These are phyloP conservation scores for Penicillium macrosclerotiorum DNA, from an alignment of 495 filamentous ascomycete species.

Conservation along the genomic window DNA sequence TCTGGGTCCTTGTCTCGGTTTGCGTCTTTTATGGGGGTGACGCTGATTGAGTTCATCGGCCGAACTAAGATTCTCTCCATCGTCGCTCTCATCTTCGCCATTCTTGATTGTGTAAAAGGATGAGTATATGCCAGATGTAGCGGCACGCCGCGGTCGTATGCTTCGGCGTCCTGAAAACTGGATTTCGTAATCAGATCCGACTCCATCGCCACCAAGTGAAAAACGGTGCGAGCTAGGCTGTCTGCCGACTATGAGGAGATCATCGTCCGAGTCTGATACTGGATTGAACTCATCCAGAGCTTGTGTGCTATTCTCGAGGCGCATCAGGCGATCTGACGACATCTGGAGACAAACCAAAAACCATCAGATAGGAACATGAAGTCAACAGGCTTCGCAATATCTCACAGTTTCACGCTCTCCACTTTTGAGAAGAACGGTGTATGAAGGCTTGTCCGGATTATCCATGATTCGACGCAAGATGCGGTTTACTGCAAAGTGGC, in stretches of 20 bases:
- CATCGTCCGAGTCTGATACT: conserved; percentile 17
- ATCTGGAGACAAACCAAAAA: conserved; percentile 19
- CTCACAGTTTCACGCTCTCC: conserved; percentile 45
- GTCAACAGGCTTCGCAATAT: too few species aligned
- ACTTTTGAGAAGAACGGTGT: conserved; percentile 47
- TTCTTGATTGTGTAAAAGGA: conserved; percentile 2
- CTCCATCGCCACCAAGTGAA: conserved; percentile 7
- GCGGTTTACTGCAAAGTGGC: conserved; percentile 38
- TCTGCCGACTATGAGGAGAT: conserved; percentile 7
- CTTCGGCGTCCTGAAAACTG: not conserved
- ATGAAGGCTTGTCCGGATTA: conserved; percentile 26
- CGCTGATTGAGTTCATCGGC: conserved; percentile 5
- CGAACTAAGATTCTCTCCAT: not conserved
- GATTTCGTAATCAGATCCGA: conserved; percentile 3
- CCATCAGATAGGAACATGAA: conserved; percentile 11
- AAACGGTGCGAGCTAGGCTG: not conserved
- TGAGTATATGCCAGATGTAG: not conserved
- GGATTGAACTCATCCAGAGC: conserved; percentile 27
- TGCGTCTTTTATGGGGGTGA: not conserved
- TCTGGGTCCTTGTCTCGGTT: not conserved
- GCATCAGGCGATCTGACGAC: conserved; percentile 24
- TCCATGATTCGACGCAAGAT: conserved; percentile 38
- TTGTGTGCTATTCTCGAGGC: conserved; percentile 28
- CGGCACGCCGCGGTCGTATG: not conserved
- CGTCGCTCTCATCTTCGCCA: not conserved